A percentile compares a stretch with the other conserved stretches of the same genome.
phyloP scores from a whole-genome alignment of 257 asterid species.

The Salvia hispanica region DNA sequence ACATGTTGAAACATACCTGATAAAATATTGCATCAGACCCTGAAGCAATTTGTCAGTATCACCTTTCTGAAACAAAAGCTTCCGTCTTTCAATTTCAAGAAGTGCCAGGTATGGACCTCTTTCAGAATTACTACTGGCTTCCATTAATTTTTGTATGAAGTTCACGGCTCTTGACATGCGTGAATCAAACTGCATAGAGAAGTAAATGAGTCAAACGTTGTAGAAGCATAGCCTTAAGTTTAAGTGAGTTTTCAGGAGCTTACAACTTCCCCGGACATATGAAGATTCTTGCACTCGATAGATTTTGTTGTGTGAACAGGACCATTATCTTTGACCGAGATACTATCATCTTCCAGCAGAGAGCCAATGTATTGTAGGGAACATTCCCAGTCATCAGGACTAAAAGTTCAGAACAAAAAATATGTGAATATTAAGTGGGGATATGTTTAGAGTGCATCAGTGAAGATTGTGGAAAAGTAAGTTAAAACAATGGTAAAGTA shows the following conservation, averaged over 20 bases:
- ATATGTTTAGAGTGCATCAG: slow-evolving; percentile 3
- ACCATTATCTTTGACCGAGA: slow-evolving; percentile 49
- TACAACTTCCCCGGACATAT: slow-evolving; percentile 70
- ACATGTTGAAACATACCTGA: slow-evolving; percentile 49
- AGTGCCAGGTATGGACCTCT: slow-evolving; percentile 81
- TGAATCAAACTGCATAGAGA: slow-evolving; percentile 71
- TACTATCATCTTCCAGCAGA: slow-evolving; percentile 76
- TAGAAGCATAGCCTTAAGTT: slow-evolving; percentile 25
- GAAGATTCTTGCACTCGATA: slow-evolving; percentile 48
- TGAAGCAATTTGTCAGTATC: slow-evolving; percentile 58
- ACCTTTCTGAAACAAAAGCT: slow-evolving; percentile 70
- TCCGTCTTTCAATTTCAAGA: slow-evolving; percentile 83
- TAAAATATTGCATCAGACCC: slow-evolving; percentile 67
- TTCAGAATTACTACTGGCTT: slow-evolving; percentile 46
- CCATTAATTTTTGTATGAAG: slow-evolving; percentile 61
- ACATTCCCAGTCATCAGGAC: slow-evolving; percentile 98
- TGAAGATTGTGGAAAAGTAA: slow-evolving; percentile 10
- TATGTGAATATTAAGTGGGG: slow-evolving; percentile 19
- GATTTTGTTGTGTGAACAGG: slow-evolving; percentile 37
- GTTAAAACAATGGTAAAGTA: neutral
- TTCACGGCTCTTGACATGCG: slow-evolving; percentile 68
- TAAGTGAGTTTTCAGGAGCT: slow-evolving; percentile 37
- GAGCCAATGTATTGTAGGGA: slow-evolving; percentile 83
- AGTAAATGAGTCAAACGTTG: slow-evolving; percentile 36
- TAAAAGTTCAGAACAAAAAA: slow-evolving; percentile 39